Base-by-base conservation (phyloP, 1,284 basidiomycete species). In the Anthracocystis panici-leucophaei region DNA sequence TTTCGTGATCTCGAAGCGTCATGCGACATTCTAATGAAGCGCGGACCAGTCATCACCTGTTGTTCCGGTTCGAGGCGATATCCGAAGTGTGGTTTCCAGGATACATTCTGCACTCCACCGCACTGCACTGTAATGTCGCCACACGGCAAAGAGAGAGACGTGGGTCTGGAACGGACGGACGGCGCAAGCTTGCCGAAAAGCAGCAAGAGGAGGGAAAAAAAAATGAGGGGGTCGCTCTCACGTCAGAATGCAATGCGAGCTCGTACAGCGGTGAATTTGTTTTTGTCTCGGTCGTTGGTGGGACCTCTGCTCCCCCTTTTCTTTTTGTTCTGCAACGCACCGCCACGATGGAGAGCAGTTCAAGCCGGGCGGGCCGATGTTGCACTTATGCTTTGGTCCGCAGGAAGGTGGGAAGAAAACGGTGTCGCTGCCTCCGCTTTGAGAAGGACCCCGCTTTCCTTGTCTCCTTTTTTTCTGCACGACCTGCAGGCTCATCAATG, bases 11-110 rank as follows among this genome's bases (percentile, higher is more conserved):
- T 44, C 42, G 42, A 44, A 44, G 42, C 42, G 21, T 25, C 14
- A 11, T 21, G 25, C 20, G 27, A 9, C 8, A 48, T 25, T 21
- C 7, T 25, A 25, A 48, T 25, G 45, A 48, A 27, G 45, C 21
- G 45, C 35, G 35, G 10, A 14, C 35, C 12, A 10, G 51, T n/a
- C 51, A 27, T 21, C 33, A 29, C 25, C 35, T 12, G 18, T 10
- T 27, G 18, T 5, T 20, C 29, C 53, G 41, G 41, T 35, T 55
- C 29, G 14, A 55, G 53, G 53, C 42, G 42, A 55, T 16, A 45
- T 45, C 53, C 42, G 53, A 55, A 55, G 23, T 16, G 11, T 16
- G 14, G 11, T 38, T 16, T 38, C 35, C 35, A 16, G 12, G 35
- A 38, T 16, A 38, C 35, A 38, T 12, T 3, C 35, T 12, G 35